Base-by-base conservation (phyloP, 2,329 filamentous ascomycete genomes). In the Pleochaeta shiraiana region DNA sequence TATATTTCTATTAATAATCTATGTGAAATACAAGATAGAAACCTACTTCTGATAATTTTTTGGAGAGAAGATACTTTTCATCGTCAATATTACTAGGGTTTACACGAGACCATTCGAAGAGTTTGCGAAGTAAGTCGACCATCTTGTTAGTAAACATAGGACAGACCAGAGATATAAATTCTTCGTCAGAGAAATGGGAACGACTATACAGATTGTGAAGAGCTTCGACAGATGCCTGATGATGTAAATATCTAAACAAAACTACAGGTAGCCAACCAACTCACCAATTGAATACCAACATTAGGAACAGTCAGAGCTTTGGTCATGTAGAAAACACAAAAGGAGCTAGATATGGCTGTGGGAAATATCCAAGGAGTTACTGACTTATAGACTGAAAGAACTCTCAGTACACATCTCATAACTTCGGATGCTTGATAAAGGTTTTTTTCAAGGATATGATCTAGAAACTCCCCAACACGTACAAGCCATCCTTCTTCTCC, bases 281-380 rank as follows among this genome's bases (percentile, higher is more conserved):
- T 75, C 76, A 88, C 86, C 77, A 90, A 84, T 72, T 93, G 84
- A 37, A 95, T 80, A 33, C 84, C 80, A 30, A 88, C 81, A 72
- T 87, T 83, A 43, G 84, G 78, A 26, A 82, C 83, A 50, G 86
- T 84, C 66, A 95, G 81, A 65, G 85, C 83, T 68, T 83, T 80
- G 72, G 85, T 88, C 70, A 93, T 82, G 64, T 83, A 81, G 63
- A 82, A 78, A 53, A 95, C 83, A 70, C 85, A 87, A 62, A 81
- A 81, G 37, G 88, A 83, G 64, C 84, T 82, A 34, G 84, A 80
- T 61, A 95, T 83, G 47, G 90, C 89, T 72, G 87, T 87, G 16
- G 90, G 87, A 65, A 95, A 88, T 21, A 90, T 84, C 93, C 93
- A 98, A 0, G 84, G 81, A 78, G 96, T 84, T 26, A 87, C 81